phyloP scores from a whole-genome alignment of 2,329 filamentous ascomycete genomes.

The Corynespora cassiicola region DNA sequence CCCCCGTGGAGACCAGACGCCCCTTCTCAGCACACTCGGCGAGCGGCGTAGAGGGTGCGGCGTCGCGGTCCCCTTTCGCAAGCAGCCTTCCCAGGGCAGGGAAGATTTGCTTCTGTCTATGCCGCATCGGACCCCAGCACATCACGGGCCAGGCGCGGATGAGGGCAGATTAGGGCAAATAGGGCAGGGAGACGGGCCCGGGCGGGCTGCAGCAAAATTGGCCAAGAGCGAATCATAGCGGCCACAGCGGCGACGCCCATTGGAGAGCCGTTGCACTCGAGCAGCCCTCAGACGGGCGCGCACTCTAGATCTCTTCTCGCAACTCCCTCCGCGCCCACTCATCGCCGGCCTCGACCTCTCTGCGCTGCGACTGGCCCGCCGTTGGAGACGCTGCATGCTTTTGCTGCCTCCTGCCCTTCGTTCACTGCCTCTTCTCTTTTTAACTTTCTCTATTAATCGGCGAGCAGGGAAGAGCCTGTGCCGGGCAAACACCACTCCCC shows the following conservation, averaged over 20 bases:
- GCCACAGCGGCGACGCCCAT: constrained; percentile 4
- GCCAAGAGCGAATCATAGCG: constrained; percentile 35
- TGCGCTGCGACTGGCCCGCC: constrained; percentile 26
- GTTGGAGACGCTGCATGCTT: constrained; percentile 20
- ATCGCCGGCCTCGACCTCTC: constrained; percentile 24
- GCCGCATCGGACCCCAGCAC: no score
- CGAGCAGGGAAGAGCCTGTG: constrained; percentile 33
- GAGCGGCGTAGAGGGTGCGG: no score
- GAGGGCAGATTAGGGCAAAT: no score
- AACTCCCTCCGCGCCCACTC: constrained; percentile 23
- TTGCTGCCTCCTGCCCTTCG: constrained; percentile 24
- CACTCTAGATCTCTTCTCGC: constrained; percentile 24
- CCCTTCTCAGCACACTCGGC: no score
- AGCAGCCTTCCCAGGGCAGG: no score
- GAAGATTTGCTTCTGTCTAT: no score
- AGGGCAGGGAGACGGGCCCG: constrained; percentile 17
- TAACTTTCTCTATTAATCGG: constrained; percentile 26
- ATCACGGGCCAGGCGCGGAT: constrained; percentile 13
- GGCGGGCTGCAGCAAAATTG: constrained; percentile 12
- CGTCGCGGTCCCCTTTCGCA: no score
- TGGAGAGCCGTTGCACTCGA: no score
- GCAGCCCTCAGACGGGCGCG: no score
- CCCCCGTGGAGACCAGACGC: no score
- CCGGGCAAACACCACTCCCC: constrained; percentile 34
- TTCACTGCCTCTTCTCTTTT: no score